Evolutionary conservation across 805 yeast genomes (phyloP), one percentile per base, ranked within the genome.

Genomic region (Saturnispora serradocipensis): DNA sequence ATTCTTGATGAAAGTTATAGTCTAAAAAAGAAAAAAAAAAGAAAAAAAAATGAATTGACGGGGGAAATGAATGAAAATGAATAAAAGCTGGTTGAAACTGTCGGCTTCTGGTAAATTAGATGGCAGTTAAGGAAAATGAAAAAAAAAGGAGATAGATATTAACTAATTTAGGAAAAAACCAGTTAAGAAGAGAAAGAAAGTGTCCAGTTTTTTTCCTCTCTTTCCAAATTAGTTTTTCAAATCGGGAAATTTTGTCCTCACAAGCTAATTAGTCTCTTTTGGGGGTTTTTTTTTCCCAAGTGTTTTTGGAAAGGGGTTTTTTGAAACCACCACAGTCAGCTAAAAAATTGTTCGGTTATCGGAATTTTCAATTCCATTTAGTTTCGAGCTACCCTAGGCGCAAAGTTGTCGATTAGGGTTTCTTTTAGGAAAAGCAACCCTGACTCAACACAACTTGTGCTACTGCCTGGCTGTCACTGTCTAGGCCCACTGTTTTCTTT

Each of bases 1-100:
- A 4, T 30, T 5, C 34, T 30, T 30, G 13, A 30, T 9, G 34
- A 30, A n/a, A 30, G 34, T 53, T 56, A n/a, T 59, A 55, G 25
- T 57, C 58, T 43, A 55, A 45, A 45, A 56, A 58, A n/a, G 35
- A 43, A 35, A n/a, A 35, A 35, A 16, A 35, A 10, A 35, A n/a
- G n/a, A 2, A 36, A n/a, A 36, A 36, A 16, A 36, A 36, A 36
- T n/a, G 39, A 36, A 30, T 30, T 30, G 34, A 30, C 2, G 34
- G 34, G 34, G 34, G 16, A 38, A 38, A 38, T 38, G 24, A 18
- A 18, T 9, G 42, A 38, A 38, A 38, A 38, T 38, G 42, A 38
- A 20, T 1, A 20, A 38, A 38, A 38, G 22, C 15, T 38, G 8
- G 42, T 18, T 38, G 24, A 20, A 38, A 38, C 22, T 18, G 15